Conservation (phyloP, 805 yeast genomes). For the Starmerella vaccinii region DNA sequence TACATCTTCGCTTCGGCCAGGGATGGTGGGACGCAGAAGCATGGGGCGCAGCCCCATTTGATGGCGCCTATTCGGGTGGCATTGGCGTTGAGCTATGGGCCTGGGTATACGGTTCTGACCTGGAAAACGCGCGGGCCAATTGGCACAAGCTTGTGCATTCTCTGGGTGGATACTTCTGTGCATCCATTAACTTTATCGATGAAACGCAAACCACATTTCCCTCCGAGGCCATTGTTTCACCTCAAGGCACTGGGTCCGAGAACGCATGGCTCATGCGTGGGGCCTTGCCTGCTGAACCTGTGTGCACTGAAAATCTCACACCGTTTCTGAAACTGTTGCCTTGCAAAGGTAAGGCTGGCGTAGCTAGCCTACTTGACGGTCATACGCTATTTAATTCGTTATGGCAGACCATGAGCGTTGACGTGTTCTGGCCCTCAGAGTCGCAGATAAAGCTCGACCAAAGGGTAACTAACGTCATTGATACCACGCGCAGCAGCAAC, state of each 20-base stretch:
- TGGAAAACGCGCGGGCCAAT: conserved; percentile 44
- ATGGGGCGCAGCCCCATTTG: conserved; percentile 73
- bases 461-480: conserved; percentile 58
- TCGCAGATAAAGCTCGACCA: conserved; percentile 37
- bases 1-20: conserved; percentile 79
- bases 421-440: conserved; percentile 50
- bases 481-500: conserved; percentile 59
- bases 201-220: conserved; percentile 67
- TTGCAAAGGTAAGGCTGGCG: conserved; percentile 82
- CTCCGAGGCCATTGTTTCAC: conserved; percentile 25
- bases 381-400: conserved; percentile 74
- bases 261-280: conserved; percentile 44
- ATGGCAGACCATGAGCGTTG: conserved; percentile 92
- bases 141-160: conserved; percentile 70
- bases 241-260: conserved; percentile 23
- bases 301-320: conserved; percentile 92
- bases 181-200: conserved; percentile 83
- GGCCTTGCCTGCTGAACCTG: conserved; percentile 86
- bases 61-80: conserved; percentile 74
- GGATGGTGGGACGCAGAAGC: conserved; percentile 89
- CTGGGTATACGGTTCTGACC: conserved; percentile 51
- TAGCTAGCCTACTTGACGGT: conserved; percentile 77
- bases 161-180: conserved; percentile 87
- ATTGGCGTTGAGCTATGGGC: conserved; percentile 95
- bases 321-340: conserved; percentile 86